Evolutionary conservation across 1,139 yeast genomes (phyloP).

Genomic region (Yamadazyma dendronema): DNA sequence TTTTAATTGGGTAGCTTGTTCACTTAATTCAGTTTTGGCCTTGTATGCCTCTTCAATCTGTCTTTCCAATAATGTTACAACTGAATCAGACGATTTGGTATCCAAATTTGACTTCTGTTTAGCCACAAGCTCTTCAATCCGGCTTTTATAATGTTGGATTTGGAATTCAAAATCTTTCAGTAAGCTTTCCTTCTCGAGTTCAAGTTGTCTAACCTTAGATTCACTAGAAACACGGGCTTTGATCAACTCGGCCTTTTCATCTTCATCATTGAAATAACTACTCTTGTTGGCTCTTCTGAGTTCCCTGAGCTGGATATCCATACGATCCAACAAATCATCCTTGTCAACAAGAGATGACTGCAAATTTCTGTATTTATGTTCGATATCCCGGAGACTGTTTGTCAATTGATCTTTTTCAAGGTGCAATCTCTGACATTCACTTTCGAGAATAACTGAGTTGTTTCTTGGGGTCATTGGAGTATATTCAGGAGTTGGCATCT

Average conservation of each 20-base stretch:
- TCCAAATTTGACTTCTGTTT: background rate
- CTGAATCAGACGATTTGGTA: constrained; percentile 5
- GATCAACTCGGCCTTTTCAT: constrained; percentile 31
- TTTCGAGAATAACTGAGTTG: constrained; percentile 11
- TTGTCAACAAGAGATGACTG: constrained; percentile 22
- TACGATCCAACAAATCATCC: constrained; percentile 30
- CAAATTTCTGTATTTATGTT: constrained; percentile 23
- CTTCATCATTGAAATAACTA: constrained; percentile 24
- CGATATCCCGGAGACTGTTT: constrained; percentile 19
- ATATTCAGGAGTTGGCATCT: constrained; percentile 2
- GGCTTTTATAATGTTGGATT: constrained; percentile 23
- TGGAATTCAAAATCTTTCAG: constrained; percentile 33
- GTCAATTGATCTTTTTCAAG: constrained; percentile 19
- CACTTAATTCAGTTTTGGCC: constrained; percentile 9
- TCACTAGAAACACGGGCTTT: constrained; percentile 32
- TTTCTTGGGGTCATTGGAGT: constrained; percentile 6
- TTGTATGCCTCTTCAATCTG: constrained; percentile 33
- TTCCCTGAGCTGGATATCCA: constrained; percentile 26
- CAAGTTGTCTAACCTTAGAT: constrained; percentile 31
- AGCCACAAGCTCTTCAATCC: constrained; percentile 16
- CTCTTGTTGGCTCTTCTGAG: constrained; percentile 23
- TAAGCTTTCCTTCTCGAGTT: constrained; percentile 34
- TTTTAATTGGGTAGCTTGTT: constrained; percentile 8
- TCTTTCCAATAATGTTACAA: constrained; percentile 30
- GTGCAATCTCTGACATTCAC: constrained; percentile 17